A percentile compares a stretch with the other conserved stretches of the same genome.
phyloP scores from a whole-genome alignment of 129 eudicot genomes.

The Centrapalus pauciflorus region DNA sequence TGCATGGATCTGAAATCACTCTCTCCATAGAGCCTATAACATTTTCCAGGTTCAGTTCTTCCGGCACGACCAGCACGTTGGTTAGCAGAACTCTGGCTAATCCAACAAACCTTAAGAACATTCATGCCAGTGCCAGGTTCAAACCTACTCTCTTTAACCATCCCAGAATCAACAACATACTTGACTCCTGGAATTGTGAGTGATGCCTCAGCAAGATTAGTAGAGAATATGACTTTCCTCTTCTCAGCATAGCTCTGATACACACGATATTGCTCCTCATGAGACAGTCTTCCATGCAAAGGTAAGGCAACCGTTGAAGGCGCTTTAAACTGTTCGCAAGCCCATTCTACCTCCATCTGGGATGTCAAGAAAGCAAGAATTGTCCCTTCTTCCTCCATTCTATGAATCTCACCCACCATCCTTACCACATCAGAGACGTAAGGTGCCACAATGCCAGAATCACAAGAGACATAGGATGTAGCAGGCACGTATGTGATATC shows the following conservation, averaged over 20 bases:
- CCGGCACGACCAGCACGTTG: constrained; percentile 98
- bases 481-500: constrained; percentile 61
- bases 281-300: constrained; percentile 77
- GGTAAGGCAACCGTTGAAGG: constrained; percentile 56
- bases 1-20: constrained; percentile 53
- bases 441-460: constrained; percentile 32
- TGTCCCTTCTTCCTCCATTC: constrained; percentile 56
- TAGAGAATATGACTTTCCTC: constrained; percentile 77
- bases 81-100: constrained; percentile 88
- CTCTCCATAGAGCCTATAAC: constrained; percentile 71
- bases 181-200: constrained; percentile 92
- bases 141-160: constrained; percentile 75
- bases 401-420: constrained; percentile 57
- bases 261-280: constrained; percentile 69
- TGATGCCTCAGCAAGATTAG: constrained; percentile 95
- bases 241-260: constrained; percentile 53
- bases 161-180: constrained; percentile 85
- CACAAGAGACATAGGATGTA: constrained; percentile 25
- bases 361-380: constrained; percentile 89
- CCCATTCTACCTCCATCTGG: constrained; percentile 91
- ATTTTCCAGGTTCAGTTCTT: constrained; percentile 84
- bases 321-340: constrained; percentile 63
- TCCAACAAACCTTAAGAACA: constrained; percentile 59
- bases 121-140: constrained; percentile 88
- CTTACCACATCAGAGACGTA: constrained; percentile 60